Evolutionary conservation across 352 stramenopile genomes (phyloP), one percentile per base, ranked within the genome.

Genomic region (Plasmopara halstedii): DNA sequence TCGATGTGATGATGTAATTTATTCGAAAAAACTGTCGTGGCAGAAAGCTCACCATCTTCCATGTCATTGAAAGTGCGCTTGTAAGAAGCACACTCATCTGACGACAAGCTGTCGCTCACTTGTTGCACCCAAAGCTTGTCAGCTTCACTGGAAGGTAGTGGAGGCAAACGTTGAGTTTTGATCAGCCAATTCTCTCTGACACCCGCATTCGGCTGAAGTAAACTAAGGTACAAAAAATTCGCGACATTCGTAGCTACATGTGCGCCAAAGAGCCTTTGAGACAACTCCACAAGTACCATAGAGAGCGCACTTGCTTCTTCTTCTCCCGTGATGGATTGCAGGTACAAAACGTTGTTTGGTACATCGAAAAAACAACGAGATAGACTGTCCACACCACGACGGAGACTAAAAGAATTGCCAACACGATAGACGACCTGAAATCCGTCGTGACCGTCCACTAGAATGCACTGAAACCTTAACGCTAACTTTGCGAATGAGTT

Each of bases 191-290:
- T 46, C 42, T 88, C 76, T 38, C 67, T 44, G 19, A 50, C 31
- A 1, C 53, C 21, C 0, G 22, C 21, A 13, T 26, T 64, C 4
- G 53, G 52, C 42, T 90, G 79, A 45, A 90, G 54, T 31, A 74
- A 80, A 25, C 76, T 71, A 25, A 90, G 64, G 44, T 86, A 90
- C 39, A 87, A 33, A 19, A 90, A 44, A 41, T 90, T 90, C 9
- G 76, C 70, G 4, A 87, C 56, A 22, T 50, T 77, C 8, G 73
- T 56, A 2, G 73, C 73, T 14, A 79, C 57, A 35, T 61, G 44
- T 0, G 31, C 19, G 15, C 70, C 70, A 22, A 90, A 70, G 19
- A 77, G 65, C 47, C 81, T 83, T 4, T 62, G 65, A 33, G 59
- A 70, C 14, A 85, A 11, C 26, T 85, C 74, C 47, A 81, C 68